These are phyloP conservation scores for Nakazawaea siamensis DNA, from an alignment of 805 yeast genomes.

Conservation along the genomic window DNA sequence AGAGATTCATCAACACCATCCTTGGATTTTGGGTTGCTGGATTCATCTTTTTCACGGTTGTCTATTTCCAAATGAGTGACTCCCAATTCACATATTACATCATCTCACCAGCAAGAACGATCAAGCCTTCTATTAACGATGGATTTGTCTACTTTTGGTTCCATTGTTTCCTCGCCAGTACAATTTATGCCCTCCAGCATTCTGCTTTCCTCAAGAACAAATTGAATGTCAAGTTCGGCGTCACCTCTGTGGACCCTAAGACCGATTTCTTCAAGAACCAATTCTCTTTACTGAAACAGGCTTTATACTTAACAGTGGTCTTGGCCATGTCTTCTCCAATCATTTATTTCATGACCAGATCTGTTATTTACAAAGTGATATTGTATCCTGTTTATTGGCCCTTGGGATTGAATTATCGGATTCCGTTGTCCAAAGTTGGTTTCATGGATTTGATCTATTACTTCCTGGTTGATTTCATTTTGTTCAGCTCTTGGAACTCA, in stretches of 20 bases:
- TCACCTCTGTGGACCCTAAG: slow-evolving; percentile 32
- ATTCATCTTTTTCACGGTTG: slow-evolving; percentile 12
- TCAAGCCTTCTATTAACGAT: slow-evolving; percentile 33
- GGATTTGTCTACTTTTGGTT: slow-evolving; percentile 42
- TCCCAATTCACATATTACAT: slow-evolving; percentile 17
- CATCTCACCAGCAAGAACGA: slow-evolving; percentile 27
- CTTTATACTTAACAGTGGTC: slow-evolving; percentile 24
- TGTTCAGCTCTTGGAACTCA: slow-evolving; percentile 41
- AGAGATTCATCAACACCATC: slow-evolving; percentile 15
- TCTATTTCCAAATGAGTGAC: slow-evolving; percentile 16
- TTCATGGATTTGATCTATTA: slow-evolving; percentile 22
- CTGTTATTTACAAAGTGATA: slow-evolving; percentile 31
- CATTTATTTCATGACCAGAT: slow-evolving; percentile 30
- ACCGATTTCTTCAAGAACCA: slow-evolving; percentile 14
- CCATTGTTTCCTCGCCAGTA: slow-evolving; percentile 30
- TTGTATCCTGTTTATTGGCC: slow-evolving; percentile 22
- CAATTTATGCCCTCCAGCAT: slow-evolving; percentile 42
- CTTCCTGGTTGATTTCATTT: slow-evolving; percentile 25
- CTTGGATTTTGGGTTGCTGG: slow-evolving; percentile 17
- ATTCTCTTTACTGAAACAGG: slow-evolving; percentile 27
- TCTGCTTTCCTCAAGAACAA: slow-evolving; percentile 46
- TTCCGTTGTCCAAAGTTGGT: slow-evolving; percentile 31
- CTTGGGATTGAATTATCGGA: slow-evolving; percentile 28
- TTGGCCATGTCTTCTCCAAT: slow-evolving; percentile 27
- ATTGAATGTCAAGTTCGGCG: slow-evolving; percentile 37